A percentile compares a stretch with the other conserved stretches of the same genome.
phyloP scores from a whole-genome alignment of 306 rosid species.

The Cicer cuneatum region DNA sequence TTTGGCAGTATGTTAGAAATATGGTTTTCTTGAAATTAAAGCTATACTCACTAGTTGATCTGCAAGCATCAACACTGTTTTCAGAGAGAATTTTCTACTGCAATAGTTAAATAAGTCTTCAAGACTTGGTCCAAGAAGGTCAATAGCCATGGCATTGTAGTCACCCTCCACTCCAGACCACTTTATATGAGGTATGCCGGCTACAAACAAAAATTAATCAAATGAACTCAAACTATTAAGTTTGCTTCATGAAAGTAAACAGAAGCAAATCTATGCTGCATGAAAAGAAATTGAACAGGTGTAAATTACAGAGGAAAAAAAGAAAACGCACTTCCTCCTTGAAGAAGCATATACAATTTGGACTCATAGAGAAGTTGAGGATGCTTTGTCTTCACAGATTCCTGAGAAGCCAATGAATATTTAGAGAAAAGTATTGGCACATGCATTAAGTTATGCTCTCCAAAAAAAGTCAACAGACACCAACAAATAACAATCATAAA shows the following conservation, averaged over 20 bases:
- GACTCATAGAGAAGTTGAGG: slow-evolving; percentile 96
- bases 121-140: slow-evolving; percentile 90
- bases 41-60: slow-evolving; percentile 85
- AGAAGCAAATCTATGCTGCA: slow-evolving; percentile 12
- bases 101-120: slow-evolving; percentile 92
- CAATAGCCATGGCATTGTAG: slow-evolving; percentile 88
- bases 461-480: background rate
- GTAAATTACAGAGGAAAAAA: slow-evolving; percentile 32
- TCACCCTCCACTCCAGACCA: slow-evolving; percentile 96
- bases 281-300: background rate
- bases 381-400: slow-evolving; percentile 87
- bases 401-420: slow-evolving; percentile 58
- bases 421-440: background rate
- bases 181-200: slow-evolving; percentile 86
- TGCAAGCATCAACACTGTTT: slow-evolving; percentile 94
- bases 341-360: slow-evolving; percentile 86
- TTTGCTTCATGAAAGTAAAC: slow-evolving; percentile 12
- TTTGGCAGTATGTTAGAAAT: background rate
- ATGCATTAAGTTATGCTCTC: background rate
- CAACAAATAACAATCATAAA: slow-evolving; percentile 18
- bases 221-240: slow-evolving; percentile 2
- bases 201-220: slow-evolving; percentile 49
- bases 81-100: slow-evolving; percentile 74
- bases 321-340: slow-evolving; percentile 85
- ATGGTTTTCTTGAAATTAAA: slow-evolving; percentile 24